Evolutionary conservation across 2,329 filamentous ascomycete genomes (phyloP).

Genomic region (Aspergillus unguis): DNA sequence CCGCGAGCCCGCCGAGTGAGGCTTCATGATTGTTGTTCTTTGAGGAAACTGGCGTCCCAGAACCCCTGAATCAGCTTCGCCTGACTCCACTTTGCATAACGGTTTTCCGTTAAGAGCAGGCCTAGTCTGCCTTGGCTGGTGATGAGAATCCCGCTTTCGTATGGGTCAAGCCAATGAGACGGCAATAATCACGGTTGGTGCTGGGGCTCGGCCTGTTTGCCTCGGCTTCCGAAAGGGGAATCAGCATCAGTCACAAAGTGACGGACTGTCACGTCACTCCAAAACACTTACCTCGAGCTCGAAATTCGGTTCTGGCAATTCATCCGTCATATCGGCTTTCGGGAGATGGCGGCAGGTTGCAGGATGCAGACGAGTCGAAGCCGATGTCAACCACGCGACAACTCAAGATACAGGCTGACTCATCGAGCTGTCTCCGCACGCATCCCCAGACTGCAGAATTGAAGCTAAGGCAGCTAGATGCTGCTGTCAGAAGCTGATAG

Average conservation of each 20-base stretch:
- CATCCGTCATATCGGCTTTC: not conserved
- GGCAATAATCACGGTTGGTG: not conserved
- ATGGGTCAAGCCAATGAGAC: conserved; percentile 7
- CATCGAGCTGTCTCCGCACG: not conserved
- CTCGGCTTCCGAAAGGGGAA: conserved; percentile 8
- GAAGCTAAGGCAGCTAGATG: too few relatives aligned
- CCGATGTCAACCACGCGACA: not conserved
- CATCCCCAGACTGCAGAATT: not conserved
- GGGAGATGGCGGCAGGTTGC: not conserved
- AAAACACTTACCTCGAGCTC: not conserved
- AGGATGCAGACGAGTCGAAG: not conserved
- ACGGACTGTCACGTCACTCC: not conserved
- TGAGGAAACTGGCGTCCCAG: not conserved
- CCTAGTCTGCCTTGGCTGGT: conserved; percentile 8
- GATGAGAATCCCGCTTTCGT: not conserved
- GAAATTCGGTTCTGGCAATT: not conserved
- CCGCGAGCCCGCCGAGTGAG: conserved; percentile 1
- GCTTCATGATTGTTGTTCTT: conserved; percentile 5
- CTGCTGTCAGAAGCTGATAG: not conserved
- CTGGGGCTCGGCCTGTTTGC: conserved; percentile 4
- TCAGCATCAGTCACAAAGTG: conserved; percentile 8
- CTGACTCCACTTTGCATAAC: conserved; percentile 17
- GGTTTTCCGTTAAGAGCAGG: conserved; percentile 15
- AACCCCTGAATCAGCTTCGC: conserved; percentile 17
- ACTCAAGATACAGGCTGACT: not conserved